These are phyloP conservation scores for Pseudogymnoascus sp. DNA, from an alignment of 2,329 filamentous ascomycete species.

Conservation along the genomic window DNA sequence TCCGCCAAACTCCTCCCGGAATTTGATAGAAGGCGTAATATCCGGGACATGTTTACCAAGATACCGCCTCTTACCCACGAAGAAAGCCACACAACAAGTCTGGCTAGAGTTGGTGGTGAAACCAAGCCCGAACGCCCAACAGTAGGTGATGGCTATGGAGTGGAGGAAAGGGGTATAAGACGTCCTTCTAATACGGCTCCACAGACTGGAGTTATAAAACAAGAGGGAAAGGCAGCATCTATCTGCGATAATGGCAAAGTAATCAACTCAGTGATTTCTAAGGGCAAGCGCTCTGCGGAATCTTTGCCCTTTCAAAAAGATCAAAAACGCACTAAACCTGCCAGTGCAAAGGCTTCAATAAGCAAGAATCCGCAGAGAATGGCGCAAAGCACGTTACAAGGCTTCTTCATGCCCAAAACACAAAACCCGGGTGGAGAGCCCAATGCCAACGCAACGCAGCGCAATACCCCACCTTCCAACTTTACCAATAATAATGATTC, in stretches of 20 bases:
- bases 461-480: not conserved
- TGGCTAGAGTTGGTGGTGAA: slow-evolving; percentile 10
- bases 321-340: slow-evolving; percentile 45
- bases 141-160: not conserved
- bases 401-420: slow-evolving; percentile 66
- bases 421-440: not conserved
- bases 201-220: not conserved
- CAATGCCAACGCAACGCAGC: not conserved
- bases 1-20: slow-evolving; percentile 82
- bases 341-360: slow-evolving; percentile 9
- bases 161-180: not conserved
- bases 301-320: slow-evolving; percentile 17
- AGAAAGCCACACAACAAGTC: slow-evolving; percentile 12
- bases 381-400: slow-evolving; percentile 44
- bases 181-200: not conserved
- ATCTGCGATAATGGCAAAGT: slow-evolving; percentile 15
- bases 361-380: slow-evolving; percentile 41
- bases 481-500: not conserved
- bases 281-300: slow-evolving; percentile 8
- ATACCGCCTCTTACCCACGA: slow-evolving; percentile 30
- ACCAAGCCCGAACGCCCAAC: not conserved
- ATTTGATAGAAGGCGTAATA: slow-evolving; percentile 74
- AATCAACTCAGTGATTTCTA: not conserved
- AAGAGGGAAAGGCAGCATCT: not conserved
- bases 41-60: slow-evolving; percentile 84